Conservation (phyloP, 108 stramenopile genomes). For the Skeletonema potamos region DNA sequence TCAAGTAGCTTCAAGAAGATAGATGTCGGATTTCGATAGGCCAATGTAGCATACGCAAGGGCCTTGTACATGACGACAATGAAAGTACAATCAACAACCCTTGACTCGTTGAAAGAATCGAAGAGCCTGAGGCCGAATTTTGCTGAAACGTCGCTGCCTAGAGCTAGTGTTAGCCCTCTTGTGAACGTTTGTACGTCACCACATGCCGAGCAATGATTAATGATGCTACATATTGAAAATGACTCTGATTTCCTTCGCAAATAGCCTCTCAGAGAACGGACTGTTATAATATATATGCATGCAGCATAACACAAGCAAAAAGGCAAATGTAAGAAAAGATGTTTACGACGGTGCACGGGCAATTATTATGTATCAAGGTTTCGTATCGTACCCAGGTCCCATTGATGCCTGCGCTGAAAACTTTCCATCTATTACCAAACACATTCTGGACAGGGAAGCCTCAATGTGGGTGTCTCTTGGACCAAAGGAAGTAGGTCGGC, state of each 20-base stretch:
- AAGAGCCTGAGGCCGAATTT: constrained; percentile 11
- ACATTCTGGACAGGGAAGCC: no score
- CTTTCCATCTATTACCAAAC: no score
- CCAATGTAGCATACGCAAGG: constrained; percentile 7
- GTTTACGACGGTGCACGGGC: neutral
- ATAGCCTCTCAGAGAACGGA: neutral
- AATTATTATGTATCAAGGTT: neutral
- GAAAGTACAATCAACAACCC: constrained; percentile 14
- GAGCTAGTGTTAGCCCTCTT: constrained; percentile 8
- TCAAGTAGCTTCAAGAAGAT: constrained; percentile 19
- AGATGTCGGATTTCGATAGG: constrained; percentile 17
- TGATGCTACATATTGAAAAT: constrained; percentile 1
- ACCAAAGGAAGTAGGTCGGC: no score
- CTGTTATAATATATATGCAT: neutral
- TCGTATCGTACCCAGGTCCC: constrained; percentile 12
- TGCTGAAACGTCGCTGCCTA: constrained; percentile 16
- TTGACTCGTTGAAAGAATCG: constrained; percentile 4
- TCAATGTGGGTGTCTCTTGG: no score
- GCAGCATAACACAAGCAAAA: neutral
- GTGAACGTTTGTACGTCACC: neutral
- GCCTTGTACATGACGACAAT: constrained; percentile 17
- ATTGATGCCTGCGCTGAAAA: constrained; percentile 5
- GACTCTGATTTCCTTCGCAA: neutral
- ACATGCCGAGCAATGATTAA: neutral
- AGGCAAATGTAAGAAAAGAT: neutral